These are phyloP conservation scores for Aspergillus tamarii DNA, from an alignment of 2,329 filamentous ascomycete species.

Conservation along the genomic window DNA sequence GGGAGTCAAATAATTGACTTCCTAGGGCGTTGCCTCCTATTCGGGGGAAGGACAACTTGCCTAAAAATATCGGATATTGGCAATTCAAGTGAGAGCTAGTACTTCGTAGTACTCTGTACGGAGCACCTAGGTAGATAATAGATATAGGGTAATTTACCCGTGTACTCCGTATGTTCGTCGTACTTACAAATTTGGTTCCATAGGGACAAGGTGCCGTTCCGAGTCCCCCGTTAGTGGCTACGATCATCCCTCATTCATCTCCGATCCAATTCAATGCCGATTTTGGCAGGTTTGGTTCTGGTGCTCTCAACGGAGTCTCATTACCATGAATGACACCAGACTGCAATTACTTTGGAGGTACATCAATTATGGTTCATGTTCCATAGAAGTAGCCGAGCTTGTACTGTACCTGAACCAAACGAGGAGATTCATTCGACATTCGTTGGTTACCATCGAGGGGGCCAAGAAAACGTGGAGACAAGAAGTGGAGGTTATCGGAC, in stretches of 20 bases:
- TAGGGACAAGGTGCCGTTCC: not conserved
- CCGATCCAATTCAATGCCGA: not conserved
- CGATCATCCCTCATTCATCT: constrained; percentile 4
- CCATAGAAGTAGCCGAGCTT: not conserved
- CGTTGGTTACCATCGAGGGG: not conserved
- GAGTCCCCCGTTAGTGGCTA: not conserved
- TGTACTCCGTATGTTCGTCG: not conserved
- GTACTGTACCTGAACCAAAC: not conserved
- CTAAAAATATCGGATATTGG: not conserved
- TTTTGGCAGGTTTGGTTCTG: not conserved
- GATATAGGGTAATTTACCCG: not conserved
- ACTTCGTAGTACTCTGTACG: too few species aligned
- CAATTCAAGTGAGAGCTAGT: not conserved
- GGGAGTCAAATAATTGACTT: not conserved
- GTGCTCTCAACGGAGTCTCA: not conserved
- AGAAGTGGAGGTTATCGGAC: constrained; percentile 21
- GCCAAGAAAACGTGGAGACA: constrained; percentile 21
- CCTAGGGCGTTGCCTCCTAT: not conserved
- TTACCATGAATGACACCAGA: not conserved
- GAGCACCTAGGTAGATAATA: not conserved
- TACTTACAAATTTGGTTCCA: not conserved
- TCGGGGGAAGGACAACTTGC: not conserved
- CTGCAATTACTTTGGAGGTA: not conserved
- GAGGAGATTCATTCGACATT: not conserved
- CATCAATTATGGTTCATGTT: not conserved